A percentile compares a stretch with the other conserved stretches of the same genome.
phyloP scores from a whole-genome alignment of 345 rosid genomes.

The Psidium friedrichsthalianum region DNA sequence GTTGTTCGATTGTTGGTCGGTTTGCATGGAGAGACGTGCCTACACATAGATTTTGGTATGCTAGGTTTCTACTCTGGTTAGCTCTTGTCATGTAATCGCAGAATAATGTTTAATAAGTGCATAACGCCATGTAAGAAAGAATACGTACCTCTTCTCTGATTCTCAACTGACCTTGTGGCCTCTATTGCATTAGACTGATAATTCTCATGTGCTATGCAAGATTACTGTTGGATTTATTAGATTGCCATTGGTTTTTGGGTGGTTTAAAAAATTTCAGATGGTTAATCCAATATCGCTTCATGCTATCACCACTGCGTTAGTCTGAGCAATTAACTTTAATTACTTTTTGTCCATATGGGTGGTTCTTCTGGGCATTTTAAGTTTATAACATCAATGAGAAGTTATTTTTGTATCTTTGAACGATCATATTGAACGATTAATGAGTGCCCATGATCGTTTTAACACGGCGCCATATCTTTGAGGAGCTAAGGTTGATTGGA shows the following conservation, averaged over 20 bases:
- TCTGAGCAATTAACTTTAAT: background rate
- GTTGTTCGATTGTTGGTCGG: background rate
- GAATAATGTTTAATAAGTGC: background rate
- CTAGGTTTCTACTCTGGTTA: background rate
- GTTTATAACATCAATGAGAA: background rate
- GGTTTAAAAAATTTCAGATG: background rate
- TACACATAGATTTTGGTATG: background rate
- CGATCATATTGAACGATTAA: background rate
- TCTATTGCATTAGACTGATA: background rate
- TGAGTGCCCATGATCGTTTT: background rate
- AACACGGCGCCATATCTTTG: background rate
- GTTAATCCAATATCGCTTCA: background rate
- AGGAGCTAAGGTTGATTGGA: background rate
- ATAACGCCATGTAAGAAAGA: background rate
- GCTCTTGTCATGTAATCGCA: background rate
- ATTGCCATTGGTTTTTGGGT: background rate
- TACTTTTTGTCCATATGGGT: background rate
- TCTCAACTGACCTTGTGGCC: background rate
- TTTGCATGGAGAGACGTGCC: background rate
- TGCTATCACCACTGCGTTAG: background rate
- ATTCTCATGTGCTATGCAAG: background rate
- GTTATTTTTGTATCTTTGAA: background rate
- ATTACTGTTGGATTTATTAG: background rate
- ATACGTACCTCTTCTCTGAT: background rate
- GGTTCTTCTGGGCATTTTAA: background rate